Base-by-base conservation (phyloP, 306 rosid species). In the Dryas drummondii region DNA sequence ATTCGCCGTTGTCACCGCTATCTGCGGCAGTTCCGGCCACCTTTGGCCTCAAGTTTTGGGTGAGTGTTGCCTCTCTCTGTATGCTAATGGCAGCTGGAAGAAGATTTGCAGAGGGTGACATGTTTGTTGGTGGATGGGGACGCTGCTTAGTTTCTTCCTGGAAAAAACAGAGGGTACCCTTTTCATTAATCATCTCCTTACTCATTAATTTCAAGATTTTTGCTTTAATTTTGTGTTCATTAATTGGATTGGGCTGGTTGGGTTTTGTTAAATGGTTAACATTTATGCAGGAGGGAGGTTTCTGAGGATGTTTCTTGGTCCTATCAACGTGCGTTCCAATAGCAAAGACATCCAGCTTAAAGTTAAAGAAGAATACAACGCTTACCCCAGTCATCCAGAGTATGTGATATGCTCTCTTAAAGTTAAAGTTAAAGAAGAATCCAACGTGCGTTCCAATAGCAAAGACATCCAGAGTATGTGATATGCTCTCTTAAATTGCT, bases 281-380 rank as follows among this genome's bases (percentile, higher is more conserved):
- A 1, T 56, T 61, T 58, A 52, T 11, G 49, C n/a, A 46, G 14
- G 64, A 94, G 98, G 98, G 19, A 44, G 84, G 57, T 92, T 96
- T 82, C 71, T 96, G 82, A 88, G 84, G 87, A 96, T 92, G 99
- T 96, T 96, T 85, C 76, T 96, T 17, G 99, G 99, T 16, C 99
- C 99, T 46, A 89, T 96, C 50, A 90, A 89, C 72, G 99, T 96
- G 76, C 96, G 96, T 73, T 97, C 98, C 49, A 79, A 93, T 26
- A 79, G 86, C 71, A 96, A 89, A 80, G 99, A 96, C 71, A 85
- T 96, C 22, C 99, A 85, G 82, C 83, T 96, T 73, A 96, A 96
- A 89, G 98, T 92, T 71, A 96, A 96, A 80, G 99, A 96, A 83
- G 99, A 96, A 78, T 96, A 92, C 89, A 96, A 96, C 82, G 85